phyloP scores from a whole-genome alignment of 106 monocot species.

The Alisma plantagoaquatica region DNA sequence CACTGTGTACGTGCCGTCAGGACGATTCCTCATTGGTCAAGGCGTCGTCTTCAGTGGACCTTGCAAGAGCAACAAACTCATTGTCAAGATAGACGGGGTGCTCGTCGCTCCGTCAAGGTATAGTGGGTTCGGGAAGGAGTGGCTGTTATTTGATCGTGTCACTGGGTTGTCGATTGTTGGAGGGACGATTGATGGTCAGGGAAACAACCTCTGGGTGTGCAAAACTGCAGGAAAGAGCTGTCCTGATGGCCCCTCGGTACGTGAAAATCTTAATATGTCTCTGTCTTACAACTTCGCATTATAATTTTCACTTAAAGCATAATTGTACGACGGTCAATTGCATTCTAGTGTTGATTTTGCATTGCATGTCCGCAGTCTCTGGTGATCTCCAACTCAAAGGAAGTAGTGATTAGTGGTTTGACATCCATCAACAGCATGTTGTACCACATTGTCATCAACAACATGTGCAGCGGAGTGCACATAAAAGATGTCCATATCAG shows the following conservation, averaged over 20 bases:
- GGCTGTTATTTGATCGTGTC: slow-evolving; percentile 3
- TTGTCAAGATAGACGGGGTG: slow-evolving; percentile 3
- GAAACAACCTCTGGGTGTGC: slow-evolving; percentile 1
- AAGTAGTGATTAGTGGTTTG: slow-evolving; percentile 19
- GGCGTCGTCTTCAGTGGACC: no score
- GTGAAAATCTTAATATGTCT: no score
- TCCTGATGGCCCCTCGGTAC: slow-evolving; percentile 21
- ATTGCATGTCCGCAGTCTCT: no score
- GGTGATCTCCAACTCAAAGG: no score
- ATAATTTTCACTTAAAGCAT: no score
- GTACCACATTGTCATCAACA: slow-evolving; percentile 18
- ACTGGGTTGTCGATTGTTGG: neutral
- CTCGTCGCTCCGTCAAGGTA: slow-evolving; percentile 1
- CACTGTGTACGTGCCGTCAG: neutral
- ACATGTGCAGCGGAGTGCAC: no score
- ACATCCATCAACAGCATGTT: slow-evolving; percentile 22
- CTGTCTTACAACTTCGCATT: no score
- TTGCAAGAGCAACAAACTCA: neutral
- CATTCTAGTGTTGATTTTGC: no score
- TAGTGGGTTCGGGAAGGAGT: neutral
- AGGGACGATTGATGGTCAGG: slow-evolving; percentile 6
- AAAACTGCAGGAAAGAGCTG: slow-evolving; percentile 6
- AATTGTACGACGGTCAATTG: no score
- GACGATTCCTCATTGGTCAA: neutral
- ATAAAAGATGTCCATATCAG: no score